These are phyloP conservation scores for Bryum argenteum DNA, from an alignment of 225 moss, liverwort and hornwort genomes.

Conservation along the genomic window DNA sequence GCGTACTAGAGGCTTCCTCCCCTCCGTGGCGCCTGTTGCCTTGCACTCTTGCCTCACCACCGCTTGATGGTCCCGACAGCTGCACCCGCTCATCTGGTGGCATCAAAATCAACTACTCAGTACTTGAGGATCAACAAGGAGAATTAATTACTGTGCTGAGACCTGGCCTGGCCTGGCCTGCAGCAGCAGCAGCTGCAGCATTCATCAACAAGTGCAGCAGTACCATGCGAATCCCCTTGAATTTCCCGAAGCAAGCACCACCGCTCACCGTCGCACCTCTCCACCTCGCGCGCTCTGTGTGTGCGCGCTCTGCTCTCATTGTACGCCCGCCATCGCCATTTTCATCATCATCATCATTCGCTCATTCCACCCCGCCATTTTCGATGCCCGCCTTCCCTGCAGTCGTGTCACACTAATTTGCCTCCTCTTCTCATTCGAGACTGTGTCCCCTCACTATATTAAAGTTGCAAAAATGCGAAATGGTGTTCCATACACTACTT, in stretches of 20 bases:
- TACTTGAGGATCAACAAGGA: constrained; percentile 21
- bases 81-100: constrained; percentile 34
- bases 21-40: constrained; percentile 43
- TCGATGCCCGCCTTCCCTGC: not conserved
- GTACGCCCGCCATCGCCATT: constrained; percentile 27
- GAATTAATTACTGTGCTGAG: constrained; percentile 4
- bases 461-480: too few relatives aligned
- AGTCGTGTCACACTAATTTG: not conserved
- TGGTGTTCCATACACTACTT: too few relatives aligned
- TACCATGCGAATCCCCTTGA: constrained; percentile 25
- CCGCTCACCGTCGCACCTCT: constrained; percentile 28
- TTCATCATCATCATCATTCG: constrained; percentile 11
- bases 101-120: constrained; percentile 17
- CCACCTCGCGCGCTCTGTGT: constrained; percentile 26
- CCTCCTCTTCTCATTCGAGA: not conserved
- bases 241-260: constrained; percentile 31
- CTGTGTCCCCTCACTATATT: not conserved
- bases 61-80: constrained; percentile 44
- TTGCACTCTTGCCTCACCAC: constrained; percentile 39
- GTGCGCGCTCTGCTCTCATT: constrained; percentile 17
- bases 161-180: too few relatives aligned
- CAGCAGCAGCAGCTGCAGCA: not conserved
- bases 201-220: constrained; percentile 16
- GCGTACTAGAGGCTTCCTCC: constrained; percentile 19
- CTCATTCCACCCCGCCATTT: constrained; percentile 22